Percentiles rank a stretch among this genome's conserved stretches.
Evolutionary conservation across 768 basidiomycete genomes (phyloP).

Genomic region (Saitozyma podzolica): DNA sequence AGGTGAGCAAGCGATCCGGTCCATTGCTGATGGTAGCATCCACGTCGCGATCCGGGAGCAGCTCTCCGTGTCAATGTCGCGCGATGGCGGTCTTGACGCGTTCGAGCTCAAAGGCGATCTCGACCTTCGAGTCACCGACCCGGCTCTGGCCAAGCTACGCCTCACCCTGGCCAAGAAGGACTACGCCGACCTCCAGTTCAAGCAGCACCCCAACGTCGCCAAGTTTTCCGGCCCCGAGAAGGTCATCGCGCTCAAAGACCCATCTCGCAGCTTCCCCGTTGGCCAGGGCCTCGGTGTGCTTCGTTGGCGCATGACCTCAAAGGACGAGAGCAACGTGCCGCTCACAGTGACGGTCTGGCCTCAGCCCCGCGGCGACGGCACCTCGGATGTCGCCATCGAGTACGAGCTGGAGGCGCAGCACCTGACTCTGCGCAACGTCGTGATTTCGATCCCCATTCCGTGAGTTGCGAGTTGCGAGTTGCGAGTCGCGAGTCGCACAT

Average conservation of each 20-base stretch:
- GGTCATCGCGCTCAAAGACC: conserved; percentile 78
- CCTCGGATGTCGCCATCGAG: conserved; percentile 91
- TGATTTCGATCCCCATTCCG: conserved; percentile 92
- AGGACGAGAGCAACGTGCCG: conserved; percentile 88
- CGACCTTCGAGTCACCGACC: conserved; percentile 81
- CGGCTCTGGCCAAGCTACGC: conserved; percentile 69
- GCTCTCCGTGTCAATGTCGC: conserved; percentile 74
- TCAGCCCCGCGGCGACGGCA: conserved; percentile 84
- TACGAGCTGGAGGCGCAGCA: conserved; percentile 89
- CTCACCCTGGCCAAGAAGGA: conserved; percentile 64
- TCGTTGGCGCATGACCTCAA: conserved; percentile 87
- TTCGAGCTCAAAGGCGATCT: conserved; percentile 94
- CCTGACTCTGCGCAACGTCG: conserved; percentile 76
- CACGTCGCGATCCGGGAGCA: conserved; percentile 83
- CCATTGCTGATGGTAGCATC: conserved; percentile 59
- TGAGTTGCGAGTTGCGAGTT: conserved; percentile 55
- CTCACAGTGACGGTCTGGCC: conserved; percentile 97
- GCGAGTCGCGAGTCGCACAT: not conserved
- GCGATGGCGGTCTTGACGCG: conserved; percentile 85
- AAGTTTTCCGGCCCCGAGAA: conserved; percentile 70
- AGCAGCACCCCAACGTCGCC: conserved; percentile 92
- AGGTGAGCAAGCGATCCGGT: conserved; percentile 58
- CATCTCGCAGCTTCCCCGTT: conserved; percentile 79
- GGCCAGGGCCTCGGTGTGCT: conserved; percentile 78
- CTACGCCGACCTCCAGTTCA: conserved; percentile 74